A percentile compares a stretch with the other conserved stretches of the same genome.
Evolutionary conservation across 2,329 filamentous ascomycete species (phyloP).

Genomic region (Ophiosphaerella herpotricha): DNA sequence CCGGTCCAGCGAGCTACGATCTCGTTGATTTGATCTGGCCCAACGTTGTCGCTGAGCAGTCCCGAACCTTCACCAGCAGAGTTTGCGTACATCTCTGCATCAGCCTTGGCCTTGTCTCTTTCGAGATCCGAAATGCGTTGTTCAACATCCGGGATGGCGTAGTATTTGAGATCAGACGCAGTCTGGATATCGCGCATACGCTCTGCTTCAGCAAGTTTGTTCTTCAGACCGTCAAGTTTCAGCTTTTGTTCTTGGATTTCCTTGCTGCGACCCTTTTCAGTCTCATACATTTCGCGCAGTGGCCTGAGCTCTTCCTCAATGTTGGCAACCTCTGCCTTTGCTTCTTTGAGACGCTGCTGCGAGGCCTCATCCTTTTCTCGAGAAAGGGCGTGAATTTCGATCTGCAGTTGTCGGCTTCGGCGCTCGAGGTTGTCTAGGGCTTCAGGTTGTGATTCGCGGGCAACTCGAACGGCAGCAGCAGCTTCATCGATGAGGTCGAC

Average conservation of each 20-base stretch:
- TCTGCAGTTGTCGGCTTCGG: conserved; percentile 86
- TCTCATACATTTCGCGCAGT: conserved; percentile 92
- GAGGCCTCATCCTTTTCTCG: conserved; percentile 96
- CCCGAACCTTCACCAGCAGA: conserved; percentile 63
- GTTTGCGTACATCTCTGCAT: conserved; percentile 64
- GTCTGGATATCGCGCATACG: conserved; percentile 81
- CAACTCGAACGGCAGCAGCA: conserved; percentile 92
- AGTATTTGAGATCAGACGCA: conserved; percentile 94
- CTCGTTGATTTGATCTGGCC: conserved; percentile 97
- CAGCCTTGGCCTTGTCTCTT: conserved; percentile 75
- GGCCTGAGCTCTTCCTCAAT: conserved; percentile 91
- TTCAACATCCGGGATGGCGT: conserved; percentile 93
- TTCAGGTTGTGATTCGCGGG: conserved; percentile 94
- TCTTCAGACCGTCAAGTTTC: conserved; percentile 88
- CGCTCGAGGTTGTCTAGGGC: conserved; percentile 93
- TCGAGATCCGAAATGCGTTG: conserved; percentile 80
- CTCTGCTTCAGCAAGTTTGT: conserved; percentile 92
- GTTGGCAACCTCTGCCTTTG: conserved; percentile 89
- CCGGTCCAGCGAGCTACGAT: conserved; percentile 98
- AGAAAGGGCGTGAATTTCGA: conserved; percentile 93
- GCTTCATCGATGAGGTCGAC: conserved; percentile 97
- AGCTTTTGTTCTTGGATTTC: conserved; percentile 93
- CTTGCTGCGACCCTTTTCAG: conserved; percentile 86
- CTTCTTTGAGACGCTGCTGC: conserved; percentile 77
- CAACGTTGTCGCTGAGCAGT: conserved; percentile 90